A percentile compares a stretch with the other conserved stretches of the same genome.
Conservation (phyloP, 1,284 basidiomycete species). For the Tilletia caries region DNA sequence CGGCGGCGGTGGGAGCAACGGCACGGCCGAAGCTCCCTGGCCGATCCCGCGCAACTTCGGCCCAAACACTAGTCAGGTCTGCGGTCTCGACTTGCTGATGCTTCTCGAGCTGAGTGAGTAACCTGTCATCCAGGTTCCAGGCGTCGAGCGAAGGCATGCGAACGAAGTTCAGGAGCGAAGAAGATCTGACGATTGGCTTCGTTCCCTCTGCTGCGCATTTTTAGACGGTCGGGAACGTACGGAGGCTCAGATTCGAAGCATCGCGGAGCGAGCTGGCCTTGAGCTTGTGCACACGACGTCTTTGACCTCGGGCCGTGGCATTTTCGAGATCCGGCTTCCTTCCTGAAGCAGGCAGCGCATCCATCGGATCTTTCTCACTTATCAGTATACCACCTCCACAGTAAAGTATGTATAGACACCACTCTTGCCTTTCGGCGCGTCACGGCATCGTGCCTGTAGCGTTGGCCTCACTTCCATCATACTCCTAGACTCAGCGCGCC, state of each 20-base stretch:
- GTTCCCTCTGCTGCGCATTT: no score
- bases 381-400: no score
- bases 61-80: constrained; percentile 1
- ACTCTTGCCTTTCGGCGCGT: no score
- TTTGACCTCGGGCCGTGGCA: constrained; percentile 3
- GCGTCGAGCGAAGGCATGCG: no score
- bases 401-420: no score
- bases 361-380: no score
- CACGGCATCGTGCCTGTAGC: no score
- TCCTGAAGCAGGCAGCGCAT: no score
- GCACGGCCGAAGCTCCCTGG: neutral
- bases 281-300: constrained; percentile 1
- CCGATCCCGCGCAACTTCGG: constrained; percentile 6
- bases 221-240: constrained; percentile 8
- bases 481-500: no score
- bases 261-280: neutral
- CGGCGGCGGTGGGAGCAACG: no score
- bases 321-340: constrained; percentile 7
- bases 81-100: constrained; percentile 2
- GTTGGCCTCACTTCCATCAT: no score
- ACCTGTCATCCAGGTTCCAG: no score
- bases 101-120: constrained; percentile 4
- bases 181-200: neutral
- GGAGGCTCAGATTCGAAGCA: neutral
- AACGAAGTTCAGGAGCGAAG: neutral